phyloP scores from a whole-genome alignment of 164 flowering plant genomes.

The Echeveria elegans region DNA sequence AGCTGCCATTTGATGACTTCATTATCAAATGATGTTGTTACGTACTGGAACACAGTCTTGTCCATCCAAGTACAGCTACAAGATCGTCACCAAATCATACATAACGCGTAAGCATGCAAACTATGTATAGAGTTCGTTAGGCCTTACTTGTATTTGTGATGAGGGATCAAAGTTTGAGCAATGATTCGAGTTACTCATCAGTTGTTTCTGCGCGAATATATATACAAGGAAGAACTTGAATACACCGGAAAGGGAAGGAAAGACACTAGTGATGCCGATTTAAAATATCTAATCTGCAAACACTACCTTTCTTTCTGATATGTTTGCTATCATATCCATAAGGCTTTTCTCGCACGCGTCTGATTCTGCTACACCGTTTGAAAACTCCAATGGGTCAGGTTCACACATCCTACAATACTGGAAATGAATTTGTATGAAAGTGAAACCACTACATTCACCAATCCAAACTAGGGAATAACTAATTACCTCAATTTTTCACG shows the following conservation, averaged over 20 bases:
- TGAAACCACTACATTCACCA: neutral
- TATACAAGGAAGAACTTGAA: neutral
- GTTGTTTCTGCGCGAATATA: conserved; percentile 25
- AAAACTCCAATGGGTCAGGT: conserved; percentile 18
- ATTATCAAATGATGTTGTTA: neutral
- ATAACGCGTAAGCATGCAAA: too few relatives aligned
- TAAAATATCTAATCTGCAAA: neutral
- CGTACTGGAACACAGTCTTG: conserved; percentile 7
- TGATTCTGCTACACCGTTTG: conserved; percentile 15
- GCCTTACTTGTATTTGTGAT: conserved; percentile 30
- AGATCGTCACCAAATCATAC: too few relatives aligned
- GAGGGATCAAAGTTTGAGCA: conserved; percentile 26
- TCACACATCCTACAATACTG: conserved; percentile 14
- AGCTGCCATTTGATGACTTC: conserved; percentile 9
- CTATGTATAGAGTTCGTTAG: neutral
- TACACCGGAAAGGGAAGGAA: neutral
- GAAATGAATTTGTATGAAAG: neutral
- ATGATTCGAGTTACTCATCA: conserved; percentile 22
- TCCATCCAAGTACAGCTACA: conserved; percentile 6
- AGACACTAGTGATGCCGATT: neutral
- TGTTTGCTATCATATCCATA: conserved; percentile 14
- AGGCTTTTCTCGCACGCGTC: conserved; percentile 23
- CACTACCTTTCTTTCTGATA: conserved; percentile 19
- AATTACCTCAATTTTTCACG: conserved; percentile 25
- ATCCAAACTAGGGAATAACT: neutral